Evolutionary conservation across 2,329 filamentous ascomycete genomes (phyloP).

Genomic region (Ambrosiella beaveri): DNA sequence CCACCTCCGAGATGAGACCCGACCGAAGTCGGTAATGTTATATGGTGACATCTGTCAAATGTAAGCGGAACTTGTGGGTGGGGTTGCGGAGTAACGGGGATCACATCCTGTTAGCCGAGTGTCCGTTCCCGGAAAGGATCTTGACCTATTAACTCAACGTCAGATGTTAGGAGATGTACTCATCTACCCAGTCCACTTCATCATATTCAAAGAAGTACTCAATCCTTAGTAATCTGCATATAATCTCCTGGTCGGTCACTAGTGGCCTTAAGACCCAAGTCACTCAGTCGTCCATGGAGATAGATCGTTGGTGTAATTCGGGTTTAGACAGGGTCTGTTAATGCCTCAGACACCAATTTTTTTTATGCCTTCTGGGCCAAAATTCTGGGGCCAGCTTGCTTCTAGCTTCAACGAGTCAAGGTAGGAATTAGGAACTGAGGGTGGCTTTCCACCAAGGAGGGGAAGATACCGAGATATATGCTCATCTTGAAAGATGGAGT

Average conservation of each 20-base stretch:
- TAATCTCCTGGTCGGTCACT: too few relatives aligned
- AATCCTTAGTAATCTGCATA: too few relatives aligned
- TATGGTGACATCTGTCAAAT: background rate
- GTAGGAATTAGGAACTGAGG: background rate
- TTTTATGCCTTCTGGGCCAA: background rate
- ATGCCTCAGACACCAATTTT: slow-evolving; percentile 1
- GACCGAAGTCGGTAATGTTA: background rate
- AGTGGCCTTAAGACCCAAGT: too few relatives aligned
- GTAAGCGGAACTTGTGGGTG: background rate
- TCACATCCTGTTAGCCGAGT: background rate
- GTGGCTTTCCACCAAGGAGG: background rate
- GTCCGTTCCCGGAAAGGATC: too few relatives aligned
- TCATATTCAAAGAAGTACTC: too few relatives aligned
- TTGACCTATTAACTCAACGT: too few relatives aligned
- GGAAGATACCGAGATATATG: slow-evolving; percentile 1
- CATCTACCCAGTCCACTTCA: too few relatives aligned
- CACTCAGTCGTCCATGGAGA: too few relatives aligned
- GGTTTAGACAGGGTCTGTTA: background rate
- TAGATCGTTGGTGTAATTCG: too few relatives aligned
- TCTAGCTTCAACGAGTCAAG: background rate
- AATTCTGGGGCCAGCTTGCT: background rate
- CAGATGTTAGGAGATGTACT: too few relatives aligned
- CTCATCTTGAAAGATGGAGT: background rate
- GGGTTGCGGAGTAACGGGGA: background rate
- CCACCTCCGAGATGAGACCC: background rate